These are phyloP conservation scores for Solioccasus polychromus DNA, from an alignment of 768 basidiomycete genomes.

Conservation along the genomic window DNA sequence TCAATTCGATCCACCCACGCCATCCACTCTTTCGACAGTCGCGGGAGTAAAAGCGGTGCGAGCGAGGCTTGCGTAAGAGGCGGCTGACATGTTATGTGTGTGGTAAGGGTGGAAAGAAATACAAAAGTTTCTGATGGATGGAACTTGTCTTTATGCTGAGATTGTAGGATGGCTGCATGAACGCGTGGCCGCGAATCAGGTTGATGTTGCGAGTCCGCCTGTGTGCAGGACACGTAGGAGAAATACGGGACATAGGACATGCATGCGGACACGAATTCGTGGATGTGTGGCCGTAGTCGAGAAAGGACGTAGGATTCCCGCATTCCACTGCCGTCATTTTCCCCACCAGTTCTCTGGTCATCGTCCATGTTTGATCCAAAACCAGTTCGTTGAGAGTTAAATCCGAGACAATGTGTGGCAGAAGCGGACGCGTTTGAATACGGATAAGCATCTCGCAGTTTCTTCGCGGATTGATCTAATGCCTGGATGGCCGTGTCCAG, in stretches of 20 bases:
- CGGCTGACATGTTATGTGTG: conserved; percentile 67
- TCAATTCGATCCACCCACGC: conserved; percentile 75
- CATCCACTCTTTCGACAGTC: conserved; percentile 71
- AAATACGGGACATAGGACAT: conserved; percentile 86
- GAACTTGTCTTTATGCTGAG: conserved; percentile 58
- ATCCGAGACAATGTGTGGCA: conserved; percentile 26
- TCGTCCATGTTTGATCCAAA: conserved; percentile 34
- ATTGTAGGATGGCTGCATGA: conserved; percentile 43
- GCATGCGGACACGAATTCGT: conserved; percentile 74
- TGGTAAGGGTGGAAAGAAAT: conserved; percentile 66
- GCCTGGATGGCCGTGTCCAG: conserved; percentile 71
- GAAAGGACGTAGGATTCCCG: conserved; percentile 78
- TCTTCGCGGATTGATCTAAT: conserved; percentile 64
- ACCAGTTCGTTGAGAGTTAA: conserved; percentile 17
- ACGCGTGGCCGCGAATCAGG: conserved; percentile 33
- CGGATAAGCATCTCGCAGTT: conserved; percentile 78
- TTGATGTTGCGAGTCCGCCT: conserved; percentile 15
- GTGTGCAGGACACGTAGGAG: conserved; percentile 47
- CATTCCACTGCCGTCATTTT: conserved; percentile 54
- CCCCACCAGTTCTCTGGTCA: conserved; percentile 21
- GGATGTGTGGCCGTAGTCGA: conserved; percentile 69
- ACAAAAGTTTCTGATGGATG: conserved; percentile 74
- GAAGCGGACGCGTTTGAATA: conserved; percentile 57
- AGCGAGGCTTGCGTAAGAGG: conserved; percentile 60
- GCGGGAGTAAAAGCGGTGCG: conserved; percentile 55